Evolutionary conservation across 2,329 filamentous ascomycete species (phyloP), one percentile per base, ranked within the genome.

Genomic region (Trichophyton rubrum): DNA sequence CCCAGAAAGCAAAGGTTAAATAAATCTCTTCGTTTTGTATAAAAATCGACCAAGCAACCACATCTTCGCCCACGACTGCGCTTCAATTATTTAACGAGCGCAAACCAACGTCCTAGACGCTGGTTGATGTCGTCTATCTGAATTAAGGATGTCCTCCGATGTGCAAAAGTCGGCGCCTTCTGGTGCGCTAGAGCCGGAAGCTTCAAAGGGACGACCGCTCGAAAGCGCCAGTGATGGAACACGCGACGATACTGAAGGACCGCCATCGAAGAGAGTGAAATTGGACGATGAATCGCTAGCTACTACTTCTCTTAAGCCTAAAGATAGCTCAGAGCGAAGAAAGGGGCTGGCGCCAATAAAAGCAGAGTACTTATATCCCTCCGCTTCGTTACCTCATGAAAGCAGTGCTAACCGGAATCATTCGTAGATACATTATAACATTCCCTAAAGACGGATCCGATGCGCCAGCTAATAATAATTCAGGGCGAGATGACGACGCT

Each of bases 271-370:
- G 75, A 80, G 82, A 67, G 75, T 80, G 65, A 87, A 82, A 72
- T 70, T 82, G 58, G 70, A 71, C 24, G n/a, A 65, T 2, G 60
- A 66, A 1, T 33, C 64, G 13, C 53, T 65, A 33, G 69, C 70
- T 47, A 66, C 66, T 43, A 59, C 62, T 41, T 47, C 63, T 5
- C 62, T 68, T 13, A 65, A 63, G 24, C 58, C 61, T 17, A 66
- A 71, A 61, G 67, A 65, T 40, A 62, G 67, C 49, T 66, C 64
- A 58, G 72, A 74, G 63, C 69, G 74, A 35, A 67, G 69, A 61
- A 84, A 79, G 67, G 86, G 86, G 27, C 76, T 86, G 59, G 87
- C 87, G 20, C 82, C 84, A 7, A 82, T 91, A 72, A 90, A 90
- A 73, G 78, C 82, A 69, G 87, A 90, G 83, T 89, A 74, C 73